Base-by-base conservation (phyloP, 345 rosid species). In the Aquilaria yunnanensis region DNA sequence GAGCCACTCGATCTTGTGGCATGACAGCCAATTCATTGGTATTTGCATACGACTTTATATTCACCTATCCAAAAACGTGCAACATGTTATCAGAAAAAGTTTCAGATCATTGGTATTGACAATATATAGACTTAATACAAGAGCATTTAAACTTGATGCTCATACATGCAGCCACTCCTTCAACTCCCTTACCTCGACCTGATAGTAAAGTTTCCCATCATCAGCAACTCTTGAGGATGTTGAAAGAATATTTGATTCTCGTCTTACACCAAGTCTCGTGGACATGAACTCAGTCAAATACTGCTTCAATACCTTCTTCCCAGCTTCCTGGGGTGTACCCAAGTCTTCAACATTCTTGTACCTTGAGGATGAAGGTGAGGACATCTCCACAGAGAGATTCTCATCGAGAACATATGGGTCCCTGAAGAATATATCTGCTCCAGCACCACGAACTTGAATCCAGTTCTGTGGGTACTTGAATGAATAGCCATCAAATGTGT, bases 271-370 rank as follows among this genome's bases (percentile, higher is more conserved):
- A 2, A 93, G 90, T 63, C 98, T 80, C 47, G 98, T 93, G 32
- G 98, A 93, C 98, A 93, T 93, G 73, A 93, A 88, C 83, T 93
- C 96, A 16, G 92, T 93, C 80, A 93, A 76, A 74, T 85, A 90
- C 82, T 93, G 95, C 74, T 72, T 78, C 23, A 93, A 83, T 37
- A 88, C 90, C 76, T 71, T 85, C 82, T 80, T 81, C 47, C 82
- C 99, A 51, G 96, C 97, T 63, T 93, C 97, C 62, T 83, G 68
- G 5, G 92, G 97, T 0, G 90, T 75, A 13, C 98, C 98, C 77
- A 93, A 73, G 71, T 93, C 97, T 55, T 85, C 85, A n/a, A 90
- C 86, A 6, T 84, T 84, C 74, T 72, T 74, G 64, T 90, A 90
- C 14, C 51, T 81, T 48, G 98, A 93, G 9, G 98, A 93, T 14